A percentile compares a stretch with the other conserved stretches of the same genome.
Evolutionary conservation across 2,329 filamentous ascomycete species (phyloP).

Genomic region (Huntiella bhutanensis): DNA sequence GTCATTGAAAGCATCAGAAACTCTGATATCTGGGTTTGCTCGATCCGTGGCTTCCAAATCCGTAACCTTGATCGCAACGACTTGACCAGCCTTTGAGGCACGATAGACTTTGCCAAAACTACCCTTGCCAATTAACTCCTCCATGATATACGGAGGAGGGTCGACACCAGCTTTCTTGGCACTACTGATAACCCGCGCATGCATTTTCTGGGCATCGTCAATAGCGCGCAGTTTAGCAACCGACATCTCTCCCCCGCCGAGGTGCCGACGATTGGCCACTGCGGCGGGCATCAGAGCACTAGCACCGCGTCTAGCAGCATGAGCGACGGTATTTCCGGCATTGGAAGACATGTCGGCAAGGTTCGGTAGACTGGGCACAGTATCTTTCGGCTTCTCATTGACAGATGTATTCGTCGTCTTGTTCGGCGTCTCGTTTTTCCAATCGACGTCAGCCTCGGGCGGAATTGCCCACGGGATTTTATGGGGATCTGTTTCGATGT

Average conservation of each 20-base stretch:
- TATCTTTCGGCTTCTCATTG: background rate
- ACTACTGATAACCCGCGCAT: slow-evolving; percentile 41
- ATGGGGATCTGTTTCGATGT: background rate
- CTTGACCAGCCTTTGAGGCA: slow-evolving; percentile 23
- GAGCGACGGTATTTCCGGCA: background rate
- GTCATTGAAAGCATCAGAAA: slow-evolving; percentile 49
- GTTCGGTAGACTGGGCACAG: background rate
- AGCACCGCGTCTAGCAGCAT: background rate
- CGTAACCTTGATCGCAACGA: slow-evolving; percentile 67
- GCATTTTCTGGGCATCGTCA: slow-evolving; percentile 54
- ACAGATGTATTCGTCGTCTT: background rate
- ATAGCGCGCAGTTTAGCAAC: slow-evolving; percentile 39
- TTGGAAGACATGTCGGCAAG: background rate
- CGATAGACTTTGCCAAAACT: slow-evolving; percentile 60
- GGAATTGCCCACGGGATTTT: background rate
- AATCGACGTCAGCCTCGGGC: background rate
- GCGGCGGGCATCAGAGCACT: background rate
- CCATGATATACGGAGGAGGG: slow-evolving; percentile 46
- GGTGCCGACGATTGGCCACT: slow-evolving; percentile 1
- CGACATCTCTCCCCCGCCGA: slow-evolving; percentile 15
- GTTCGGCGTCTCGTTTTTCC: too few relatives aligned
- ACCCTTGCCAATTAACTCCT: slow-evolving; percentile 57
- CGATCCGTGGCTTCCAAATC: slow-evolving; percentile 64
- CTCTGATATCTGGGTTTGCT: slow-evolving; percentile 34
- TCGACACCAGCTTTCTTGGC: slow-evolving; percentile 40